These are phyloP conservation scores for Xylariaceae sp. DNA, from an alignment of 2,329 filamentous ascomycete species.

Conservation along the genomic window DNA sequence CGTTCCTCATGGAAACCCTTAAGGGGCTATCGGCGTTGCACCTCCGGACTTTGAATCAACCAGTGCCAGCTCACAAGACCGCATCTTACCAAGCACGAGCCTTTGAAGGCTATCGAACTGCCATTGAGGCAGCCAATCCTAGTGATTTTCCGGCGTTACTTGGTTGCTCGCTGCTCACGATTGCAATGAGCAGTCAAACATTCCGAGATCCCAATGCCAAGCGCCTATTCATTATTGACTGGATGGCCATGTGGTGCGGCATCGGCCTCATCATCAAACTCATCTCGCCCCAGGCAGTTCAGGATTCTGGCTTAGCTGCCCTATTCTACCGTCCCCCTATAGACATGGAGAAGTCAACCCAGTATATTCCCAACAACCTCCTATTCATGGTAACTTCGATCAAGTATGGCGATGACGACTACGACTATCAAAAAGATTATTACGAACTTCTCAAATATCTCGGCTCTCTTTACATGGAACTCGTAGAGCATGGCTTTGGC, in stretches of 20 bases:
- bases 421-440: conserved; percentile 49
- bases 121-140: conserved; percentile 55
- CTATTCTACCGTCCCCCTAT: conserved; percentile 59
- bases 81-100: conserved; percentile 56
- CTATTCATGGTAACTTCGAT: conserved; percentile 58
- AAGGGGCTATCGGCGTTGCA: conserved; percentile 59
- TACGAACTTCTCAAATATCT: conserved; percentile 56
- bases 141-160: conserved; percentile 57
- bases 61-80: conserved; percentile 49
- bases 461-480: conserved; percentile 58
- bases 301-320: conserved; percentile 52
- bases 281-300: conserved; percentile 41
- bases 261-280: conserved; percentile 57
- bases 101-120: conserved; percentile 58
- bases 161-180: conserved; percentile 58
- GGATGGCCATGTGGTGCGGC: conserved; percentile 63
- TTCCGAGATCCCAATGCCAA: conserved; percentile 56
- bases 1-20: conserved; percentile 62
- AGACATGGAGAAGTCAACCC: conserved; percentile 50
- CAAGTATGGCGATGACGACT: conserved; percentile 50
- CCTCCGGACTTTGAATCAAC: conserved; percentile 50
- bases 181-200: conserved; percentile 56
- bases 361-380: conserved; percentile 55
- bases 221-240: conserved; percentile 60
- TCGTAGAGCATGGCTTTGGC: conserved; percentile 51